Percentiles rank a stretch among this genome's conserved stretches.
These are phyloP conservation scores for Nissolia schottii DNA, from an alignment of 306 rosid species.

Conservation along the genomic window DNA sequence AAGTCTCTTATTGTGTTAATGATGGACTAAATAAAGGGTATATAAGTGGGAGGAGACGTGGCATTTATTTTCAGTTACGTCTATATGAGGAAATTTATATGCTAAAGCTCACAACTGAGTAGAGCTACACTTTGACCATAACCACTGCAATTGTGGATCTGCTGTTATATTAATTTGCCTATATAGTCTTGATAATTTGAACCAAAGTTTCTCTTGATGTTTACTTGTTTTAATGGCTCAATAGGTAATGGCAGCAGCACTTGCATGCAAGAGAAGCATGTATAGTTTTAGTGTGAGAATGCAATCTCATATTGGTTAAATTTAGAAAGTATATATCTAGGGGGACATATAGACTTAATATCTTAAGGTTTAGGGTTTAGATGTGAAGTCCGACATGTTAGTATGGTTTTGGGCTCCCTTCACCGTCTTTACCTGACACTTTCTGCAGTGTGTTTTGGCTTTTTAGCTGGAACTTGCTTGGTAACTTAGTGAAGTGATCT, in stretches of 20 bases:
- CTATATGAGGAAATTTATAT: background rate
- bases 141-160: background rate
- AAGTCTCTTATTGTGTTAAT: too few relatives aligned
- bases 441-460: slow-evolving; percentile 2
- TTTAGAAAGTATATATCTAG: too few relatives aligned
- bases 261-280: slow-evolving; percentile 22
- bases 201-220: background rate
- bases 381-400: too few relatives aligned
- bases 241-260: background rate
- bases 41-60: too few relatives aligned
- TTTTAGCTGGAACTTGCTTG: slow-evolving; percentile 23
- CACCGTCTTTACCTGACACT: too few relatives aligned
- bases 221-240: background rate
- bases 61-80: too few relatives aligned
- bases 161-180: background rate
- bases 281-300: slow-evolving; percentile 15
- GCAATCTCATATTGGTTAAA: too few relatives aligned
- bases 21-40: too few relatives aligned
- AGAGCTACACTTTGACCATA: background rate
- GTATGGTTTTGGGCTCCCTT: too few relatives aligned
- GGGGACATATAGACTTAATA: too few relatives aligned
- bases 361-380: too few relatives aligned
- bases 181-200: background rate
- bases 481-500: slow-evolving; percentile 24
- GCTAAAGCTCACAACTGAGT: background rate